These are phyloP conservation scores for Phytophthora fragariae DNA, from an alignment of 352 stramenopile genomes.

Conservation along the genomic window DNA sequence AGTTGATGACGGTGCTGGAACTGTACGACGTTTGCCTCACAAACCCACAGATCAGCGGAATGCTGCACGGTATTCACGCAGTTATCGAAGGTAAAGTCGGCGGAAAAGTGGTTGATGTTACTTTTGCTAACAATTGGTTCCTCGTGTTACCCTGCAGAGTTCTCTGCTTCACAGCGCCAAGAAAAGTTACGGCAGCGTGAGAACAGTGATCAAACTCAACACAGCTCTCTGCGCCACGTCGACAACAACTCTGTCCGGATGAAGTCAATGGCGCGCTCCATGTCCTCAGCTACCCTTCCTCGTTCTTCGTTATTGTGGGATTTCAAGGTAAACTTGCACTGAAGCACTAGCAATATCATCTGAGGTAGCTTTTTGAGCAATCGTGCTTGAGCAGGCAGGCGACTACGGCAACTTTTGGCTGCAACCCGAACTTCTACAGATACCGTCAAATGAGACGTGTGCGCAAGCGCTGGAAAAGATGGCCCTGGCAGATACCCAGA, in stretches of 20 bases:
- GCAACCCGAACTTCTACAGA: slow-evolving; percentile 38
- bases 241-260: slow-evolving; percentile 11
- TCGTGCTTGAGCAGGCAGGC: slow-evolving; percentile 33
- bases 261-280: slow-evolving; percentile 32
- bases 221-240: slow-evolving; percentile 8
- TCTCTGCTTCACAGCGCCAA: slow-evolving; percentile 17
- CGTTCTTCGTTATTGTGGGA: slow-evolving; percentile 34
- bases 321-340: slow-evolving; percentile 23
- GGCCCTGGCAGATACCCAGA: slow-evolving; percentile 19
- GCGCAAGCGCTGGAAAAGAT: slow-evolving; percentile 48
- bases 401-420: slow-evolving; percentile 59
- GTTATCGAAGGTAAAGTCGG: slow-evolving; percentile 49
- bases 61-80: slow-evolving; percentile 61
- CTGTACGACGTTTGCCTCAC: slow-evolving; percentile 72
- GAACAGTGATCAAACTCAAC: slow-evolving; percentile 17
- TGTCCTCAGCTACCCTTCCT: slow-evolving; percentile 34
- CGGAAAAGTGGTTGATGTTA: background rate
- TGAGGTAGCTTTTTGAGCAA: background rate
- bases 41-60: slow-evolving; percentile 56
- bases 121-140: background rate
- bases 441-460: slow-evolving; percentile 40
- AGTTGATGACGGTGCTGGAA: slow-evolving; percentile 48
- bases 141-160: slow-evolving; percentile 5
- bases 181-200: slow-evolving; percentile 29
- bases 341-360: background rate